Conservation (phyloP, 1,284 basidiomycete species). For the Gymnopus androsaceus region DNA sequence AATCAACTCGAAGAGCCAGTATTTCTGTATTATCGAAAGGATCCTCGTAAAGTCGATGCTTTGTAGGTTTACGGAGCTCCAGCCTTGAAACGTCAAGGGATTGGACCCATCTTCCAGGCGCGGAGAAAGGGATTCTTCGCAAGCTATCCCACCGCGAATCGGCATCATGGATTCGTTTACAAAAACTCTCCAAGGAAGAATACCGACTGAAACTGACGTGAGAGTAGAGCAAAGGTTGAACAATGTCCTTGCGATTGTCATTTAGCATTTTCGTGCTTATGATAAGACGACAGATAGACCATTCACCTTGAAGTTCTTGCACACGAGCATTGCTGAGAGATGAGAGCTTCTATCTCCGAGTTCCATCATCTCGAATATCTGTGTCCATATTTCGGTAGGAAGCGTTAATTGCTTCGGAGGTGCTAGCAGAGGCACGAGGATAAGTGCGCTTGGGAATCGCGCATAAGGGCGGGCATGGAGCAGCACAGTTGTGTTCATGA, state of each 20-base stretch:
- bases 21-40: constrained; percentile 39
- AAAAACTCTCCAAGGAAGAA: constrained; percentile 56
- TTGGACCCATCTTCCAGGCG: constrained; percentile 83
- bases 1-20: constrained; percentile 5
- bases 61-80: constrained; percentile 29
- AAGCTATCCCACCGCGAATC: constrained; percentile 86
- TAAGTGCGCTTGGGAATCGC: constrained; percentile 51
- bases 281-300: constrained; percentile 11
- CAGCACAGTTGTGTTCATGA: constrained; percentile 19
- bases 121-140: constrained; percentile 78
- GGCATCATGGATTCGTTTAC: constrained; percentile 52
- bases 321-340: constrained; percentile 57
- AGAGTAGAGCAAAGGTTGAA: constrained; percentile 67
- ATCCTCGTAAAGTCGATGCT: neutral
- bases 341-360: constrained; percentile 19
- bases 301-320: constrained; percentile 73
- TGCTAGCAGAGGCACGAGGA: constrained; percentile 71
- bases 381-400: constrained; percentile 73
- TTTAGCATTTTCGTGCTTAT: neutral
- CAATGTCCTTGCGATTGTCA: constrained; percentile 53
- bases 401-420: constrained; percentile 52
- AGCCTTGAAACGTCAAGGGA: constrained; percentile 65
- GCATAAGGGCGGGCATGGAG: constrained; percentile 41
- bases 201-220: constrained; percentile 51
- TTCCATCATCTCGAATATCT: constrained; percentile 46